Evolutionary conservation across 805 yeast species (phyloP).

Genomic region (Metschnikowia corniflorae): DNA sequence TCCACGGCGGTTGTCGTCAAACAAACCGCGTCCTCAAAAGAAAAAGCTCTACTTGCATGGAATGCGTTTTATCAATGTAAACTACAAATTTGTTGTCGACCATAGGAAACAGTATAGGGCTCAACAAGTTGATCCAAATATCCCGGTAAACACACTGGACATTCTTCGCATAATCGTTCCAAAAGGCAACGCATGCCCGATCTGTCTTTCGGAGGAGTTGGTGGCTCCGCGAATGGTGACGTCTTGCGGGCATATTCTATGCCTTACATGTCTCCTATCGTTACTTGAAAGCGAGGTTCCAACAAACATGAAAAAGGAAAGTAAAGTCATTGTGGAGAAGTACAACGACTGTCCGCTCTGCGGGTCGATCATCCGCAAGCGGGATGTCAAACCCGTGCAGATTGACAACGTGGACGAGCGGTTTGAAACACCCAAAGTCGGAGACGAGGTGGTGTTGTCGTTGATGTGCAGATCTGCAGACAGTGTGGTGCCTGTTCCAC

Average conservation of each 20-base stretch:
- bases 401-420: constrained; percentile 46
- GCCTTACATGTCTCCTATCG: constrained; percentile 75
- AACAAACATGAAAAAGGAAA: constrained; percentile 33
- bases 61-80: constrained; percentile 72
- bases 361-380: constrained; percentile 48
- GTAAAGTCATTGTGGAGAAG: constrained; percentile 38
- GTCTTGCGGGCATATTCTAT: constrained; percentile 89
- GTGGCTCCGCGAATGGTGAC: constrained; percentile 90
- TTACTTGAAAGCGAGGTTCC: constrained; percentile 57
- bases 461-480: constrained; percentile 52
- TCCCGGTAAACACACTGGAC: constrained; percentile 57
- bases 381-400: constrained; percentile 64
- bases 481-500: constrained; percentile 49
- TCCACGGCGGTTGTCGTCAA: constrained; percentile 7
- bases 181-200: constrained; percentile 80
- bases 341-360: constrained; percentile 82
- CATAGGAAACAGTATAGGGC: constrained; percentile 49
- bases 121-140: constrained; percentile 70
- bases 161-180: constrained; percentile 75
- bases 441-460: constrained; percentile 54
- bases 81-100: constrained; percentile 80
- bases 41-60: constrained; percentile 52
- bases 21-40: constrained; percentile 12
- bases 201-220: constrained; percentile 79
- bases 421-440: constrained; percentile 55